These are phyloP conservation scores for Morella rubra DNA, from an alignment of 306 rosid species.

Conservation along the genomic window DNA sequence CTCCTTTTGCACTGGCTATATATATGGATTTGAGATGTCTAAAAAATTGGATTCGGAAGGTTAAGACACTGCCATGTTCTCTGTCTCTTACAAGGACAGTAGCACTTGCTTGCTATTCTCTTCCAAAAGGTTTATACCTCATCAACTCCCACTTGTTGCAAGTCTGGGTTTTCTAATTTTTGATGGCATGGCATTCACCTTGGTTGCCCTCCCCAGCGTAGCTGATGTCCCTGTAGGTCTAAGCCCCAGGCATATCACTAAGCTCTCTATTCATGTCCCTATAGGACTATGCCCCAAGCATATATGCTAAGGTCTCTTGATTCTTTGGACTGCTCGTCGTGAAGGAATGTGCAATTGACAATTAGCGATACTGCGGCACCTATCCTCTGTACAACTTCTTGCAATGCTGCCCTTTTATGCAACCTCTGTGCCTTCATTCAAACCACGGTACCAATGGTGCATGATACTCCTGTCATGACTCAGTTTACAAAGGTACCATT, in stretches of 20 bases:
- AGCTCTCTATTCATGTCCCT: constrained; percentile 32
- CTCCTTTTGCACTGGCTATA: too few relatives aligned
- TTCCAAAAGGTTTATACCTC: constrained; percentile 97
- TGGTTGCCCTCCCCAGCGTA: constrained; percentile 29
- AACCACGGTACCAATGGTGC: constrained; percentile 62
- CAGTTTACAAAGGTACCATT: constrained; percentile 30
- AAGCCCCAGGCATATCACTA: constrained; percentile 35
- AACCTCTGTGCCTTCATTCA: constrained; percentile 63
- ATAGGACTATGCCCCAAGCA: constrained; percentile 92
- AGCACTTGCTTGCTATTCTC: constrained; percentile 56
- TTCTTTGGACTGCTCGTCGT: constrained; percentile 86
- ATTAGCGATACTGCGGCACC: constrained; percentile 91
- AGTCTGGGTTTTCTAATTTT: constrained; percentile 96
- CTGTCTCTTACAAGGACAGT: too few relatives aligned
- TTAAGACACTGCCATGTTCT: too few relatives aligned
- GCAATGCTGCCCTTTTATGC: constrained; percentile 85
- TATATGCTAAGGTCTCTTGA: constrained; percentile 90
- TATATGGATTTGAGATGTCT: too few relatives aligned
- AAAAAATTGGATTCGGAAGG: too few relatives aligned
- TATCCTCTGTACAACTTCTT: constrained; percentile 96
- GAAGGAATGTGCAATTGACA: constrained; percentile 95
- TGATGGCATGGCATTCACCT: constrained; percentile 68
- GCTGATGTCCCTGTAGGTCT: constrained; percentile 27
- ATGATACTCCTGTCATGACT: constrained; percentile 88
- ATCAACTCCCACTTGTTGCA: constrained; percentile 99